Evolutionary conservation across 2,329 filamentous ascomycete genomes (phyloP).

Genomic region (Daldinia eschscholtzii): DNA sequence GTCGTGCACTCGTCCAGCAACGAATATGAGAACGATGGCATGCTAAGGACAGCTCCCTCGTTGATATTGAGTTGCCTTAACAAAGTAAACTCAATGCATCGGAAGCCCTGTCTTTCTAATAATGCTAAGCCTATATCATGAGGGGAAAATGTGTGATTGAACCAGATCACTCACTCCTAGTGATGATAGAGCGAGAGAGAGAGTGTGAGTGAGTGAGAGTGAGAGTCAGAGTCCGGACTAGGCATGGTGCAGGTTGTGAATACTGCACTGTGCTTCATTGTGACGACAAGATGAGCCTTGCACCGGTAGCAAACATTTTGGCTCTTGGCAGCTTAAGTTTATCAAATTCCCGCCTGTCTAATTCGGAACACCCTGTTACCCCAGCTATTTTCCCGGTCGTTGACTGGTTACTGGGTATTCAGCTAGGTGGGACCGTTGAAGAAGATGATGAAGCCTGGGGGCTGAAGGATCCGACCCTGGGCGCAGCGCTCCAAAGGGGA

Average conservation of each 20-base stretch:
- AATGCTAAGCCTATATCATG: neutral
- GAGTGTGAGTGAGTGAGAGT: no score
- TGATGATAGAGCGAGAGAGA: neutral
- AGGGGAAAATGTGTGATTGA: neutral
- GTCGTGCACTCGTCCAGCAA: slow-evolving; percentile 5
- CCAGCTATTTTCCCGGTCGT: slow-evolving; percentile 12
- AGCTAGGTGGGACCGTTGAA: slow-evolving; percentile 34
- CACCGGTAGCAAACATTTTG: neutral
- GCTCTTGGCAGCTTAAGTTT: slow-evolving; percentile 3
- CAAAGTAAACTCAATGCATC: neutral
- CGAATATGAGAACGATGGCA: neutral
- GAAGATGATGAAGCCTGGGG: slow-evolving; percentile 15
- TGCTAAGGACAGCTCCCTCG: neutral
- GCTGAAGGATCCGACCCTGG: slow-evolving; percentile 7
- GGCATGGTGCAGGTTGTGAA: neutral
- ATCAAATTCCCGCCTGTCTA: slow-evolving; percentile 5
- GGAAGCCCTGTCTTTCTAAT: neutral
- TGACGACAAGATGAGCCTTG: slow-evolving; percentile 12
- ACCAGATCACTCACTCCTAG: neutral
- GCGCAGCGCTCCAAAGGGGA: neutral
- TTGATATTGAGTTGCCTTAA: neutral
- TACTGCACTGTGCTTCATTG: neutral
- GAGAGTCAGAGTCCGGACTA: no score
- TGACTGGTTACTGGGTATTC: slow-evolving; percentile 25
- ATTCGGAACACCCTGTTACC: neutral